These are phyloP conservation scores for Botrytis byssoidea DNA, from an alignment of 2,329 filamentous ascomycete species.

Conservation along the genomic window DNA sequence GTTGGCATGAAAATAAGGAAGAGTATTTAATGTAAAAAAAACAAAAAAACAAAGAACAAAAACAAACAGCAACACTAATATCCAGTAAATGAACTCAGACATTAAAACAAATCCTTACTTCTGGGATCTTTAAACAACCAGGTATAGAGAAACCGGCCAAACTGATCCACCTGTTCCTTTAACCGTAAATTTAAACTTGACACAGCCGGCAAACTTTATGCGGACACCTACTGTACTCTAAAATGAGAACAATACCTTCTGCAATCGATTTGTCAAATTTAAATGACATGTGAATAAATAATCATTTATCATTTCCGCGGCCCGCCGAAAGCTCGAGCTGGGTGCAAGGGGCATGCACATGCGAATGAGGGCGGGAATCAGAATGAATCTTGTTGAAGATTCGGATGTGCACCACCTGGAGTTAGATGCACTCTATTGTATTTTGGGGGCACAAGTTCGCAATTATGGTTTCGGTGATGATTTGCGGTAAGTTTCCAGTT, in stretches of 20 bases:
- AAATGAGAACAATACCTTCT: neutral
- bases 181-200: slow-evolving; percentile 2
- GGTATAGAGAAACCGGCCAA: neutral
- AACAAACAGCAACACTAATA: neutral
- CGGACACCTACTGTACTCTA: neutral
- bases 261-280: neutral
- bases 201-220: neutral
- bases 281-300: neutral
- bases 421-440: neutral
- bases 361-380: slow-evolving; percentile 3
- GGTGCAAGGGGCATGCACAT: slow-evolving; percentile 3
- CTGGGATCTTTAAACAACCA: neutral
- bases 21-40: neutral
- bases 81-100: neutral
- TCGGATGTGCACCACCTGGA: neutral
- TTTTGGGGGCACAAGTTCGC: neutral
- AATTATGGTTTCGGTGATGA: neutral
- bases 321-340: neutral
- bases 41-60: neutral
- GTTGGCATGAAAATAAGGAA: neutral
- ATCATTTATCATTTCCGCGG: neutral
- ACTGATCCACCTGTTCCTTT: neutral
- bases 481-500: neutral
- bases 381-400: slow-evolving; percentile 3
- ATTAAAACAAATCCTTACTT: neutral